A percentile compares a stretch with the other conserved stretches of the same genome.
Conservation (phyloP, 768 basidiomycete species). For the Gymnopilus junonius region DNA sequence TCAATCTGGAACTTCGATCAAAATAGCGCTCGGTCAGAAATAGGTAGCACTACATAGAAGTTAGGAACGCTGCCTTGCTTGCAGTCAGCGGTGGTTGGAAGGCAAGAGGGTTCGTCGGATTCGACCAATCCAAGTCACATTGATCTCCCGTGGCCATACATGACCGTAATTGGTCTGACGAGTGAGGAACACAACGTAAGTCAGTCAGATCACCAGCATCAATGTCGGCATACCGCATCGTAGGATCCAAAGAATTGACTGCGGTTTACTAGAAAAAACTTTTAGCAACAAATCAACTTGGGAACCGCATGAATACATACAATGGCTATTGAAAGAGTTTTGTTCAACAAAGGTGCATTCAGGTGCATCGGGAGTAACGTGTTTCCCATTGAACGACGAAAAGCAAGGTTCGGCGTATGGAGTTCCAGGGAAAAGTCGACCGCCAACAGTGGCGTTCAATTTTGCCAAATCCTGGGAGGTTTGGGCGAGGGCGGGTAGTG, state of each 20-base stretch:
- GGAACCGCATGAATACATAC: constrained; percentile 4
- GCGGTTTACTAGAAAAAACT: not conserved
- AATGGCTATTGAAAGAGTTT: constrained; percentile 16
- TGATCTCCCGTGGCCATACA: constrained; percentile 22
- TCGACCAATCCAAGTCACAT: constrained; percentile 22
- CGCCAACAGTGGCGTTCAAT: too few species aligned
- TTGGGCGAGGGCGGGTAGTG: too few species aligned
- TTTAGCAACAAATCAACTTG: not conserved
- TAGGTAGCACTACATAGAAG: constrained; percentile 18
- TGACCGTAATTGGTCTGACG: constrained; percentile 21
- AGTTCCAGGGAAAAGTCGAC: constrained; percentile 10
- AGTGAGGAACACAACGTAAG: not conserved
- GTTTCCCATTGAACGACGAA: not conserved
- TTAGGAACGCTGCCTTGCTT: constrained; percentile 21
- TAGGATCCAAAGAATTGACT: constrained; percentile 12
- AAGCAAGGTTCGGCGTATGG: constrained; percentile 20
- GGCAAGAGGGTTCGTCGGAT: constrained; percentile 13
- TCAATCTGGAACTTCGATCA: constrained; percentile 22
- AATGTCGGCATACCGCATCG: not conserved
- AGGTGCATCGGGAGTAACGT: not conserved
- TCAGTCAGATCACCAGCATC: not conserved
- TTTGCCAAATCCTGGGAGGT: not conserved
- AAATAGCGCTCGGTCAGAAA: not conserved
- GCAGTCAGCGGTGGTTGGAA: constrained; percentile 14
- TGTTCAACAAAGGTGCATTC: constrained; percentile 12